Percentiles rank a stretch among this genome's conserved stretches.
Conservation (phyloP, 2,329 filamentous ascomycete genomes). For the Thielaviopsis euricoi region DNA sequence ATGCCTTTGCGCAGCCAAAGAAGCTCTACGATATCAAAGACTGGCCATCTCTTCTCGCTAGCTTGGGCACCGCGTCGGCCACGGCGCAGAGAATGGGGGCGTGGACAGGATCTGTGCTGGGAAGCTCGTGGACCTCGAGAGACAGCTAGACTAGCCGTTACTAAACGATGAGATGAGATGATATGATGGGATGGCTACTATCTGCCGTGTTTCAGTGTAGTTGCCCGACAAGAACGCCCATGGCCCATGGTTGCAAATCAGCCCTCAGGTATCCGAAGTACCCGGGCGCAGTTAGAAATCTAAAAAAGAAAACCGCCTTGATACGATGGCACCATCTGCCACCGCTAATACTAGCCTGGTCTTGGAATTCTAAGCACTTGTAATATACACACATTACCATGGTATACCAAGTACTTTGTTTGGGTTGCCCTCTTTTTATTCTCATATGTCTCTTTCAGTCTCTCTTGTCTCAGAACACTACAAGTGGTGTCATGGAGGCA, state of each 20-base stretch:
- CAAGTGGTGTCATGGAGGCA: background rate
- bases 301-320: background rate
- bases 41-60: constrained; percentile 6
- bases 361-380: too few relatives aligned
- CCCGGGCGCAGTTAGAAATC: background rate
- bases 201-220: background rate
- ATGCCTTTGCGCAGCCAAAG: background rate
- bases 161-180: background rate
- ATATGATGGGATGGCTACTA: too few relatives aligned
- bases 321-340: background rate
- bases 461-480: background rate
- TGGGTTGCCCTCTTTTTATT: too few relatives aligned
- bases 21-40: constrained; percentile 11
- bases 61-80: background rate
- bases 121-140: constrained; percentile 7
- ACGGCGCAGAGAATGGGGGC: background rate
- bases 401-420: too few relatives aligned
- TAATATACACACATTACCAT: too few relatives aligned
- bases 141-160: background rate
- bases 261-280: background rate
- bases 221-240: too few relatives aligned
- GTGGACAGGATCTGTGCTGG: constrained; percentile 10
- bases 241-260: too few relatives aligned
- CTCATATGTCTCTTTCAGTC: too few relatives aligned
- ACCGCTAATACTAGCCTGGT: too few relatives aligned